phyloP scores from a whole-genome alignment of 768 basidiomycete genomes.

The Pleurotus cornucopiae region DNA sequence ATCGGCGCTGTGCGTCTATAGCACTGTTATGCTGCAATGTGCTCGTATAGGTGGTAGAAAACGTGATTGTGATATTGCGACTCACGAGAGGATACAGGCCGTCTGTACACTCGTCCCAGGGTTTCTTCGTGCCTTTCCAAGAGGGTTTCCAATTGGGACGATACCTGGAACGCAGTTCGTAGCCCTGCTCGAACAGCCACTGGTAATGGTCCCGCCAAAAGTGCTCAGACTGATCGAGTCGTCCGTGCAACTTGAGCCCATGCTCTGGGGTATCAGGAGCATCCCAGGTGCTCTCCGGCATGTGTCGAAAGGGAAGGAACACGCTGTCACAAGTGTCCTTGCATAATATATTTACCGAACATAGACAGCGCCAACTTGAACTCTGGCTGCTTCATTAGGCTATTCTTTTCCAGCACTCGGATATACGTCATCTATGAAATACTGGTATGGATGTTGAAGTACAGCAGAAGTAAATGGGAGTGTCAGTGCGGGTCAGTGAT shows the following conservation, averaged over 20 bases:
- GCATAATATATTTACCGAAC: too few species aligned
- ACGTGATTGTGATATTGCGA: neutral
- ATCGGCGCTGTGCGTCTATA: conserved; percentile 23
- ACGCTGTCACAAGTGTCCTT: too few species aligned
- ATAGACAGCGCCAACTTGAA: too few species aligned
- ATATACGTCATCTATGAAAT: too few species aligned
- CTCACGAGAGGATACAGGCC: conserved; percentile 1
- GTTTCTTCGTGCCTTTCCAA: conserved; percentile 16
- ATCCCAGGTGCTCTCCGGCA: too few species aligned
- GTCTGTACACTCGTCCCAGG: conserved; percentile 11
- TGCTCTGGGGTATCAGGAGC: too few species aligned
- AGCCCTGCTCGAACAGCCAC: conserved; percentile 21
- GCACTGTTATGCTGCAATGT: neutral
- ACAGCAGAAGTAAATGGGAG: too few species aligned
- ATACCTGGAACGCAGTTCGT: conserved; percentile 24
- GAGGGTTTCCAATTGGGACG: conserved; percentile 24
- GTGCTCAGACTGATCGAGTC: conserved; percentile 10
- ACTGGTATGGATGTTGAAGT: too few species aligned
- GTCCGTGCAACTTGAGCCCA: neutral
- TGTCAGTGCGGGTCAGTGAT: too few species aligned
- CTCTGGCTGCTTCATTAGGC: too few species aligned
- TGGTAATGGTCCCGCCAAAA: conserved; percentile 21
- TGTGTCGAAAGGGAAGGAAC: conserved; percentile 7
- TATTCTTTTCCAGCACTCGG: too few species aligned
- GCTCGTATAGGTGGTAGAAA: neutral